These are phyloP conservation scores for Tolypocladium paradoxum DNA, from an alignment of 2,329 filamentous ascomycete genomes.

Conservation along the genomic window DNA sequence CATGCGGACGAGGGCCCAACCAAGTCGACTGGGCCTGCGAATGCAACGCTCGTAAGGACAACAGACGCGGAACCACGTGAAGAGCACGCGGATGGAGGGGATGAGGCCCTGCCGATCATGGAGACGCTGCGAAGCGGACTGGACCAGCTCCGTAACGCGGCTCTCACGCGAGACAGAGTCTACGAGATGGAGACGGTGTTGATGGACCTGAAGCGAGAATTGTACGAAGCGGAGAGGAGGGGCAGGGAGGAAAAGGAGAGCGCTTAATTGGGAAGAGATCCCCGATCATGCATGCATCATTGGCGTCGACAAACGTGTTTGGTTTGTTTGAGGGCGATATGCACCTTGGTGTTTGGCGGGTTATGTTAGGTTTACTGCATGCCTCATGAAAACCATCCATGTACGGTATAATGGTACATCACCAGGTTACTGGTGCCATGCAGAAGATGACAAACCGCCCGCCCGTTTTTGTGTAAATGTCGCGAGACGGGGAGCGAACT, in stretches of 20 bases:
- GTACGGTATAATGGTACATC: background rate
- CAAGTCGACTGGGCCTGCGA: background rate
- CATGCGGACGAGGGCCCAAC: constrained; percentile 2
- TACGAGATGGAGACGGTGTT: constrained; percentile 66
- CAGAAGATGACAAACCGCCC: background rate
- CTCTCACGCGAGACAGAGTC: constrained; percentile 54
- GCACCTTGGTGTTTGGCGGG: background rate
- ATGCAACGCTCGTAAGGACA: constrained; percentile 1
- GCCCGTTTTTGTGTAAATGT: too few species aligned
- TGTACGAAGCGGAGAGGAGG: constrained; percentile 59
- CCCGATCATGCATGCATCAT: background rate
- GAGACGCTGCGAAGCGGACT: constrained; percentile 30
- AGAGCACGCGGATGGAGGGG: constrained; percentile 3
- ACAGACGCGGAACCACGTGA: constrained; percentile 3
- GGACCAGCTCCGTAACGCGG: constrained; percentile 44
- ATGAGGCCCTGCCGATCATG: constrained; percentile 16
- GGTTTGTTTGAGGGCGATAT: background rate
- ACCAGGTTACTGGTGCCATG: background rate
- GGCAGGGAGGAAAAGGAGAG: constrained; percentile 22
- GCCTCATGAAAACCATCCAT: background rate
- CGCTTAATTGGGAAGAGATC: background rate
- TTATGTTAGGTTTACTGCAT: background rate
- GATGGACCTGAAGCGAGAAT: constrained; percentile 65
- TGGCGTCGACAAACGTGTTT: background rate
- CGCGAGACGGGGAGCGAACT: background rate